phyloP scores from a whole-genome alignment of 139 green algal genomes.

The Chlamydomonas sphaeroides region DNA sequence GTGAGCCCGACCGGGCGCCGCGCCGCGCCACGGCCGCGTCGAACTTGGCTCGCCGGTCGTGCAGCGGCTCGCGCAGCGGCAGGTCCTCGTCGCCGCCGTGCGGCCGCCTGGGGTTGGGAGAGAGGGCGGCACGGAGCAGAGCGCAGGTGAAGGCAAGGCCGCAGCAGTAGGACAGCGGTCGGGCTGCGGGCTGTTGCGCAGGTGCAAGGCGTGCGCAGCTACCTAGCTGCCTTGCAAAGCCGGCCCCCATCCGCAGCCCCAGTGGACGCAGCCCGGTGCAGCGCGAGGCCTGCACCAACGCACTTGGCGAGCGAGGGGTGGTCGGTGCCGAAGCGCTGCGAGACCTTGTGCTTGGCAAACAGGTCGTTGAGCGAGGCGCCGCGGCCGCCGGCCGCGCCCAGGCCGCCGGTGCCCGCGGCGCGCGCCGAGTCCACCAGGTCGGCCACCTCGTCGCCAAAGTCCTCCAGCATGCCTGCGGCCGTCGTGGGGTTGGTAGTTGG shows the following conservation, averaged over 20 bases:
- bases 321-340: conserved; percentile 78
- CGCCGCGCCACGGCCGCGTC: conserved; percentile 70
- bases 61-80: conserved; percentile 62
- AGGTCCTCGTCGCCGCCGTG: conserved; percentile 62
- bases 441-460: conserved; percentile 94
- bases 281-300: no score
- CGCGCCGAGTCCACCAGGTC: conserved; percentile 75
- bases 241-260: no score
- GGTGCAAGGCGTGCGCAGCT: no score
- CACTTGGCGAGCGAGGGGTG: conserved; percentile 38
- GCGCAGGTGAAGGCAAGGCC: no score
- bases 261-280: no score
- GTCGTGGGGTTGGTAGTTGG: no score
- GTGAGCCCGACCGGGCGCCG: conserved; percentile 10
- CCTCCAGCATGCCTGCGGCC: conserved; percentile 78
- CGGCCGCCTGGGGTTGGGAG: no score
- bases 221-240: no score
- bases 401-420: conserved; percentile 2
- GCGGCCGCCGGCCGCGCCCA: background rate
- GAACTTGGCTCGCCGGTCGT: conserved; percentile 76
- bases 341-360: conserved; percentile 66
- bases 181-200: no score
- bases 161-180: no score
- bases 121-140: no score
- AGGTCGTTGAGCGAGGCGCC: conserved; percentile 53